These are phyloP conservation scores for Venturia nashicola DNA, from an alignment of 2,329 filamentous ascomycete species.

Conservation along the genomic window DNA sequence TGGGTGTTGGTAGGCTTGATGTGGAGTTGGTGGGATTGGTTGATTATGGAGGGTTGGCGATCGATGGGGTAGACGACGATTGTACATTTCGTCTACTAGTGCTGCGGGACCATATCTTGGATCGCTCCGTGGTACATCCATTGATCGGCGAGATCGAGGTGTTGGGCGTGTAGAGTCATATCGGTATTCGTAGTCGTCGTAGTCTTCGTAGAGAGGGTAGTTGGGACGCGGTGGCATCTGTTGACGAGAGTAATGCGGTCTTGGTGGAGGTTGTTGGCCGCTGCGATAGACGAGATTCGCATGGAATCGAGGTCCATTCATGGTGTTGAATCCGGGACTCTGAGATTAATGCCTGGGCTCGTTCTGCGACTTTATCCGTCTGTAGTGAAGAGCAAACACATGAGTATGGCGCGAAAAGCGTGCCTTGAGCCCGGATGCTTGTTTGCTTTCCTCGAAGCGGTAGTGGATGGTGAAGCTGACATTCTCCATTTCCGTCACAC, in stretches of 20 bases:
- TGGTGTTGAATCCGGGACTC: background rate
- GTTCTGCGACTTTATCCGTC: background rate
- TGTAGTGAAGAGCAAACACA: background rate
- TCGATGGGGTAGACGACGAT: background rate
- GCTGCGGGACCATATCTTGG: background rate
- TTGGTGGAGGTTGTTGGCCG: background rate
- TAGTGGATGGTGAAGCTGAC: background rate
- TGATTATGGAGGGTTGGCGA: background rate
- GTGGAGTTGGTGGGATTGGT: background rate
- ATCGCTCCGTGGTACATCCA: background rate
- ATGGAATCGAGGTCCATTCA: background rate
- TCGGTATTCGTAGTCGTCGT: background rate
- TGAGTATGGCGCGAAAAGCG: background rate
- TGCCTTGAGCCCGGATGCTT: background rate
- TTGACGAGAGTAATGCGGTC: background rate
- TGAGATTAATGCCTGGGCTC: background rate
- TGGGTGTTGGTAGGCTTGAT: background rate
- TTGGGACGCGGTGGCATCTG: background rate
- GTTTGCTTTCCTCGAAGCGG: background rate
- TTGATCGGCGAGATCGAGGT: background rate
- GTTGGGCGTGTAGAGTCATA: background rate
- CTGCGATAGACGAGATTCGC: background rate
- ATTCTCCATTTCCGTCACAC: background rate
- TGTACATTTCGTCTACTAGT: background rate
- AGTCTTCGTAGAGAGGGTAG: background rate